Conservation (phyloP, 306 rosid species). For the Ammopiptanthus mongolicus region DNA sequence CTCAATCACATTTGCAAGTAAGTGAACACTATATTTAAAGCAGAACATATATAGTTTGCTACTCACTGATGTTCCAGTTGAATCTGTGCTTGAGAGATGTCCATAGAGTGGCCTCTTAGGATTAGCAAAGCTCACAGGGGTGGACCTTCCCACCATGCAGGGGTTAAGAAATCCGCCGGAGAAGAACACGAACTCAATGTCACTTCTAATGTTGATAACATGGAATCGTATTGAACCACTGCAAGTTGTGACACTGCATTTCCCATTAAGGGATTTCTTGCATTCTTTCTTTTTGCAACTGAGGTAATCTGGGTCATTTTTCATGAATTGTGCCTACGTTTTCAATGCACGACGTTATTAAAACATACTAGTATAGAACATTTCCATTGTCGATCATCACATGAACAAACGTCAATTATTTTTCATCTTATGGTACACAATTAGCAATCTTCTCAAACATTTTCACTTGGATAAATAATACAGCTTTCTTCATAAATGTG, state of each 20-base stretch:
- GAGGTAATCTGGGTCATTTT: constrained; percentile 59
- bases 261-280: constrained; percentile 22
- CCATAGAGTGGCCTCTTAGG: constrained; percentile 70
- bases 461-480: neutral
- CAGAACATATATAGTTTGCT: neutral
- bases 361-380: neutral
- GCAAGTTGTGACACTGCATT: constrained; percentile 40
- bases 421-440: neutral
- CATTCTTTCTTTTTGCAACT: constrained; percentile 63
- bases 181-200: constrained; percentile 72
- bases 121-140: constrained; percentile 47
- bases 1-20: neutral
- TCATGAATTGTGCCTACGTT: constrained; percentile 52
- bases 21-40: neutral
- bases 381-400: neutral
- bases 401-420: neutral
- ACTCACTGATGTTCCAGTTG: constrained; percentile 60
- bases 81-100: constrained; percentile 64
- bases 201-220: constrained; percentile 76
- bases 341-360: neutral
- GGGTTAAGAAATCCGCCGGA: constrained; percentile 58
- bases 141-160: constrained; percentile 48
- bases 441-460: neutral
- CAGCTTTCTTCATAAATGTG: neutral
- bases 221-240: constrained; percentile 67